Evolutionary conservation across 148 eudicot genomes (phyloP).

Genomic region (Rhododendron molle): DNA sequence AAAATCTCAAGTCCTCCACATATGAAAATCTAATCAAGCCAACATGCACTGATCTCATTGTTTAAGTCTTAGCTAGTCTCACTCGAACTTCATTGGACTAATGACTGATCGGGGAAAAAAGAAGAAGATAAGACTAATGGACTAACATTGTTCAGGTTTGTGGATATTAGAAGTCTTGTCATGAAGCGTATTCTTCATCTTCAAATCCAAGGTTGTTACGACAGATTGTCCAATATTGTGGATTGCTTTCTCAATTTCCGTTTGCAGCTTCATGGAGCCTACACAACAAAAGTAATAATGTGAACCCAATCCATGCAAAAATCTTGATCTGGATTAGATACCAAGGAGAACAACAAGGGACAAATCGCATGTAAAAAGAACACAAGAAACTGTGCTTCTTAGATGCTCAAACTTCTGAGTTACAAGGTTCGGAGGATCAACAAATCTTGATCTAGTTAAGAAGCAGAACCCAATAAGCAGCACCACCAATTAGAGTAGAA

Average conservation of each 20-base stretch:
- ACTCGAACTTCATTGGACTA: too few species aligned
- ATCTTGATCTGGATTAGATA: background rate
- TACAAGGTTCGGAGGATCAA: background rate
- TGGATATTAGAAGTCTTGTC: constrained; percentile 49
- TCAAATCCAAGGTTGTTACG: constrained; percentile 63
- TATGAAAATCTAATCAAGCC: too few species aligned
- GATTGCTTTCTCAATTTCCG: constrained; percentile 77
- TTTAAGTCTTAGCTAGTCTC: too few species aligned
- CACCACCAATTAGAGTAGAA: background rate
- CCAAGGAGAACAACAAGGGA: background rate
- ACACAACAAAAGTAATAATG: constrained; percentile 1
- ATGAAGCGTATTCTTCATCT: constrained; percentile 80
- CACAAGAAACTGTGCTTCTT: background rate
- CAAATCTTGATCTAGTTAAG: background rate
- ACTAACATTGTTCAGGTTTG: too few species aligned
- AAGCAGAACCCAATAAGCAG: background rate
- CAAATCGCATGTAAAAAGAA: background rate
- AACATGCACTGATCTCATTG: too few species aligned
- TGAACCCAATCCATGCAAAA: background rate
- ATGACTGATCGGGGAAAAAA: too few species aligned
- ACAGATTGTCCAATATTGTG: constrained; percentile 69
- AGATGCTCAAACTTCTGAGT: background rate
- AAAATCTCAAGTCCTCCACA: too few species aligned
- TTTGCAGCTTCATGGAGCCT: constrained; percentile 64
- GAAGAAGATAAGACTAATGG: too few species aligned